A percentile compares a stretch with the other conserved stretches of the same genome.
Evolutionary conservation across 768 basidiomycete genomes (phyloP).

Genomic region (Leccinum imitatum): DNA sequence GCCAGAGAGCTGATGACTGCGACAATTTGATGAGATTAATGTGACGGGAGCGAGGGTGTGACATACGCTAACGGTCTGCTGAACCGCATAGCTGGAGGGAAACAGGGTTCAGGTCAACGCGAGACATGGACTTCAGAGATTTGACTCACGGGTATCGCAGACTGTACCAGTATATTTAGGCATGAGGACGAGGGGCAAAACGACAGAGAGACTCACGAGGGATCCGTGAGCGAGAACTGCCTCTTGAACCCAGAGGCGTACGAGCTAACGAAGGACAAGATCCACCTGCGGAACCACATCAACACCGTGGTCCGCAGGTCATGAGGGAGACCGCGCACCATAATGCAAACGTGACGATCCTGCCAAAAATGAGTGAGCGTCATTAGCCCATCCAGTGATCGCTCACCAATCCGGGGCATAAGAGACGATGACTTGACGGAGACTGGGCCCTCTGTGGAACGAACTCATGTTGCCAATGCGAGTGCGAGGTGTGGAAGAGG

Average conservation of each 20-base stretch:
- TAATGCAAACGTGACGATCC: conserved; percentile 62
- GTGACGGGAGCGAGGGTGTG: conserved; percentile 20
- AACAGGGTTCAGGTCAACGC: neutral
- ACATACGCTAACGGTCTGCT: conserved; percentile 62
- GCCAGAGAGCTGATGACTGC: conserved; percentile 40
- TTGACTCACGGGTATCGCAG: conserved; percentile 39
- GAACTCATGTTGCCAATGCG: conserved; percentile 7
- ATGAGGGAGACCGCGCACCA: conserved; percentile 45
- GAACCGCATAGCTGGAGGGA: conserved; percentile 51
- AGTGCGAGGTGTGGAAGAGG: neutral
- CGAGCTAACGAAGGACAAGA: conserved; percentile 56
- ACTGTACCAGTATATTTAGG: conserved; percentile 24
- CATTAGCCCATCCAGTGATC: neutral
- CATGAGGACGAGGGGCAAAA: neutral
- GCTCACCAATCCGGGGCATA: conserved; percentile 78
- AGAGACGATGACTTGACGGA: conserved; percentile 36
- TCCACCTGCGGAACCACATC: conserved; percentile 39
- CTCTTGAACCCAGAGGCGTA: conserved; percentile 66
- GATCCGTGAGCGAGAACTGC: conserved; percentile 75
- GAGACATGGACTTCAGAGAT: neutral
- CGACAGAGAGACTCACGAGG: conserved; percentile 50
- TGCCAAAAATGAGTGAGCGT: conserved; percentile 28
- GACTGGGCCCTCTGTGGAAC: conserved; percentile 14
- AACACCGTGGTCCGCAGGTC: neutral
- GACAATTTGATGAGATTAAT: neutral